Evolutionary conservation across 2,329 filamentous ascomycete species (phyloP).

Genomic region (Lithohypha guttulata): DNA sequence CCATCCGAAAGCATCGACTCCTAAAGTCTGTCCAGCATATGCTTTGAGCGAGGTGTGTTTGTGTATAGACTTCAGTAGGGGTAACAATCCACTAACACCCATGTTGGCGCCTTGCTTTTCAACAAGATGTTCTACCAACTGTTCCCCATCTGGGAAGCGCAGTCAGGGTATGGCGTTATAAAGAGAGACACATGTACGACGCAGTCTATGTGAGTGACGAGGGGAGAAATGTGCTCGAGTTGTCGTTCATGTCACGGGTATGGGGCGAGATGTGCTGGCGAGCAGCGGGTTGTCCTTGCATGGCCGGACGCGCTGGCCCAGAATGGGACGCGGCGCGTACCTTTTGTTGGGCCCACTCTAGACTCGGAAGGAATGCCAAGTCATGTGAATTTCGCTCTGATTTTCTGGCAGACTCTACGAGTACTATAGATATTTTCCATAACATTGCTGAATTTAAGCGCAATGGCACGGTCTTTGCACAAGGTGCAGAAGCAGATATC

Average conservation of each 20-base stretch:
- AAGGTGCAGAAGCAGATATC: conserved; percentile 84
- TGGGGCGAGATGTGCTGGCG: neutral
- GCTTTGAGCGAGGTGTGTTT: conserved; percentile 77
- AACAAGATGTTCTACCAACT: conserved; percentile 14
- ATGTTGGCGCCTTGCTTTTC: conserved; percentile 16
- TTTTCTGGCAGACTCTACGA: too few relatives aligned
- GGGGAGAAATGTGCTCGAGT: neutral
- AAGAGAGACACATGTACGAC: neutral
- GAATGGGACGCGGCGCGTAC: conserved; percentile 2
- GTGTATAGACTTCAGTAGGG: conserved; percentile 91
- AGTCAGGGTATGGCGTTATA: too few relatives aligned
- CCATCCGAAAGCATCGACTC: conserved; percentile 97
- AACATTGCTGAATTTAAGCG: too few relatives aligned
- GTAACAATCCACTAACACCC: conserved; percentile 59
- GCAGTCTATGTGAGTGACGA: neutral
- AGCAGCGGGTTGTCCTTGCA: too few relatives aligned
- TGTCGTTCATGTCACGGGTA: neutral
- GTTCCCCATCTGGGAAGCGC: too few relatives aligned
- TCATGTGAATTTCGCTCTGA: too few relatives aligned
- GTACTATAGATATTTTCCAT: too few relatives aligned
- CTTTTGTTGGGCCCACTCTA: neutral
- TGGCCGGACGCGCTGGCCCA: conserved; percentile 6
- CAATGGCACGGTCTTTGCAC: conserved; percentile 64
- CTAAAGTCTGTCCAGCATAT: conserved; percentile 76
- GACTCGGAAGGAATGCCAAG: neutral